phyloP scores from a whole-genome alignment of 768 basidiomycete genomes.

The Rhizopogon roseolus region DNA sequence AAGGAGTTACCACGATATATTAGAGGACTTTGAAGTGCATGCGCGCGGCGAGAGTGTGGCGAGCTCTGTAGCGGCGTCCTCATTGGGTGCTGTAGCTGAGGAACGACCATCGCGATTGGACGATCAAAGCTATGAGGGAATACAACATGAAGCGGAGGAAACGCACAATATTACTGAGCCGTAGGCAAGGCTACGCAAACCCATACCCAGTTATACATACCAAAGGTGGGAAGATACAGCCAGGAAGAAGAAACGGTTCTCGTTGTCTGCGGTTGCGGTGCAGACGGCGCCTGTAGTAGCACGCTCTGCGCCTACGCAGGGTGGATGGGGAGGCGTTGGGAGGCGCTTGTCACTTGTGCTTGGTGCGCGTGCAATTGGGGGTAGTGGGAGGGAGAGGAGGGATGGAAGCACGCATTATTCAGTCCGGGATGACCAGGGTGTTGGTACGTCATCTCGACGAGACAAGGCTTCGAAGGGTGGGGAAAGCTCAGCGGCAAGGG shows the following conservation, averaged over 20 bases:
- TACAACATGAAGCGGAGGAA: neutral
- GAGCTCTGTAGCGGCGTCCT: constrained; percentile 23
- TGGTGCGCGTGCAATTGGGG: constrained; percentile 27
- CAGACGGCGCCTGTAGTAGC: constrained; percentile 70
- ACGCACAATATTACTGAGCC: neutral
- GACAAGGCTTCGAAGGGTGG: constrained; percentile 14
- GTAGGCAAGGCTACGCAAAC: neutral
- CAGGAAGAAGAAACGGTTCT: constrained; percentile 59
- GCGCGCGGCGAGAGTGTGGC: constrained; percentile 25
- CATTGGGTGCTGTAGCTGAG: constrained; percentile 11
- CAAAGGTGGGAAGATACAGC: constrained; percentile 51
- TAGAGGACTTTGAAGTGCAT: constrained; percentile 54
- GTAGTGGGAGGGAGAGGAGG: constrained; percentile 11
- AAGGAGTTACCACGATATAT: constrained; percentile 61
- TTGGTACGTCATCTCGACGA: neutral
- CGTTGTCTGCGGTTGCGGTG: constrained; percentile 70
- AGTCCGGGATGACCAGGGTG: neutral
- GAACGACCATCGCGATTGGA: neutral
- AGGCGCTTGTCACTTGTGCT: constrained; percentile 64
- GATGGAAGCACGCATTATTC: neutral
- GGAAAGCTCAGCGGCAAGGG: constrained; percentile 24
- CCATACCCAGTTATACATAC: neutral
- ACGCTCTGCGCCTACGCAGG: constrained; percentile 31
- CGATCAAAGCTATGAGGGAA: constrained; percentile 6
- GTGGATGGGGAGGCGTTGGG: constrained; percentile 13